Percentiles rank a stretch among this genome's conserved stretches.
Conservation (phyloP, 768 basidiomycete genomes). For the Tricholoma hemisulphureum region DNA sequence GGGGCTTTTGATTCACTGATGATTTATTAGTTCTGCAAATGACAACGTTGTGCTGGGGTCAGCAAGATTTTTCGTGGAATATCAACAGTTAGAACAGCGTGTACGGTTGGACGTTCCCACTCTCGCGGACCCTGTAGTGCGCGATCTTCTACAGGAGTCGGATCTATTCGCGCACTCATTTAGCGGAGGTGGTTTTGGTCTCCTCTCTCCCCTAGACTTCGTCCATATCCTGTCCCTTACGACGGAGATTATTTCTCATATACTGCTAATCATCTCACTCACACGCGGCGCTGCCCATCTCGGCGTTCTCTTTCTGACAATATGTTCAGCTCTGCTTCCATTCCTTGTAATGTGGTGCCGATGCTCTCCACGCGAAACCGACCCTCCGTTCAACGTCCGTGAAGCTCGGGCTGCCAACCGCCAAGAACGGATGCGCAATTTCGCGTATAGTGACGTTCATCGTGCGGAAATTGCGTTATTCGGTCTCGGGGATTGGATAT, state of each 20-base stretch:
- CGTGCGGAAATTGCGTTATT: constrained; percentile 83
- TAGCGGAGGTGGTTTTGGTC: constrained; percentile 72
- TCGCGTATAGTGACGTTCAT: constrained; percentile 72
- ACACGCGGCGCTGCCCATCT: constrained; percentile 56
- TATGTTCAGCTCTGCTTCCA: constrained; percentile 61
- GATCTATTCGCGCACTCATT: constrained; percentile 84
- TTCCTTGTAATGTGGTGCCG: constrained; percentile 53
- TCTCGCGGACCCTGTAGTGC: constrained; percentile 66
- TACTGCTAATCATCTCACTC: constrained; percentile 66
- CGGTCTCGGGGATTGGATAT: constrained; percentile 82
- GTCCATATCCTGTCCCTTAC: constrained; percentile 68
- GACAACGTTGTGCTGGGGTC: constrained; percentile 73
- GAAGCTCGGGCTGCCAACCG: constrained; percentile 67
- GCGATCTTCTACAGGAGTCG: constrained; percentile 82
- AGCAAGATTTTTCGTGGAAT: constrained; percentile 72
- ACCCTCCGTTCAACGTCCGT: constrained; percentile 46
- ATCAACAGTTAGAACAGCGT: constrained; percentile 75
- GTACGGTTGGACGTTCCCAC: constrained; percentile 78
- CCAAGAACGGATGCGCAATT: constrained; percentile 70
- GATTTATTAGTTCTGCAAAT: constrained; percentile 54
- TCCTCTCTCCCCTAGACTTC: constrained; percentile 78
- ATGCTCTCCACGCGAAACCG: constrained; percentile 38
- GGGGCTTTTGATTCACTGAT: constrained; percentile 14
- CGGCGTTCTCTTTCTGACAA: constrained; percentile 57
- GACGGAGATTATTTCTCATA: constrained; percentile 70